Percentiles rank a stretch among this genome's conserved stretches.
These are phyloP conservation scores for Acacia pycnantha DNA, from an alignment of 331 rosid genomes.

Conservation along the genomic window DNA sequence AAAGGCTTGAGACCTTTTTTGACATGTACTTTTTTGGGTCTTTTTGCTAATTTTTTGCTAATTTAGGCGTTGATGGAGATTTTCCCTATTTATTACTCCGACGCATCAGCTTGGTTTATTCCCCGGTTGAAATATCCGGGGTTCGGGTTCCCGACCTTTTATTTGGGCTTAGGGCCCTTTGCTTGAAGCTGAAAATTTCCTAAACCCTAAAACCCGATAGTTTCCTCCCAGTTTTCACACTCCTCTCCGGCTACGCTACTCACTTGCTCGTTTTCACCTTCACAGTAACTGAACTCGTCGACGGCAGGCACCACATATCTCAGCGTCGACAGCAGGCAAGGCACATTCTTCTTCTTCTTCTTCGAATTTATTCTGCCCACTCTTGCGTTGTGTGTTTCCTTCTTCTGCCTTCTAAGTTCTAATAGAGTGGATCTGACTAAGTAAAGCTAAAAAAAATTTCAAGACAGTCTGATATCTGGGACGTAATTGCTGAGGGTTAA, in stretches of 20 bases:
- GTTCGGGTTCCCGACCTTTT: no score
- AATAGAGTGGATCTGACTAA: neutral
- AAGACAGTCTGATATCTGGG: neutral
- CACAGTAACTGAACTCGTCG: neutral
- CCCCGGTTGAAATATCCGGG: no score
- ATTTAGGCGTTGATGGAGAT: no score
- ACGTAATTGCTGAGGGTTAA: neutral
- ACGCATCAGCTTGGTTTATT: no score
- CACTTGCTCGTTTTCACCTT: neutral
- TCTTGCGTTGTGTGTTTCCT: neutral
- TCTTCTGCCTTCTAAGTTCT: neutral
- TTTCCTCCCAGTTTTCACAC: neutral
- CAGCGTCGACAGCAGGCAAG: neutral
- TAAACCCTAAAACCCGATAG: neutral
- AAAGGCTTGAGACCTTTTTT: no score
- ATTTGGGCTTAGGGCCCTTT: no score
- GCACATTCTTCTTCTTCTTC: neutral
- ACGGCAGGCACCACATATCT: neutral
- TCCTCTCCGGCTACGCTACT: no score
- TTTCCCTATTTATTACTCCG: no score
- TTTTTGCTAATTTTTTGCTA: no score
- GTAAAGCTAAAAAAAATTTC: neutral
- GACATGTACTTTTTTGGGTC: no score
- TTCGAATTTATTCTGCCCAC: neutral
- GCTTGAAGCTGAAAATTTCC: no score